Evolutionary conservation across 1,284 basidiomycete species (phyloP).

Genomic region (Fomitiporia mediterranea): DNA sequence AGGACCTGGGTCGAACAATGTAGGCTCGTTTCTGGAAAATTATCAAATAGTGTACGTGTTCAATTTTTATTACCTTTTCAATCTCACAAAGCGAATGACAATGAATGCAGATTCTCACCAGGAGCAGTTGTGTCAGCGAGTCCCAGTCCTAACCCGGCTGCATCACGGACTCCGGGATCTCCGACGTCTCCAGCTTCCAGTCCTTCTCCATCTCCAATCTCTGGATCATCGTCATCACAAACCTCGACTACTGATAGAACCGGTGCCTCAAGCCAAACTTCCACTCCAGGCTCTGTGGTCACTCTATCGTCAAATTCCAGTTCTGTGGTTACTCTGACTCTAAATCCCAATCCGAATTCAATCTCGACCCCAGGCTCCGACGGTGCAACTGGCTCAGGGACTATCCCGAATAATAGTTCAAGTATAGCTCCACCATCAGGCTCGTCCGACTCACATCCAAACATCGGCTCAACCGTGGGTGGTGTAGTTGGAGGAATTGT

Average conservation of each 20-base stretch:
- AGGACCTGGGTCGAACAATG: neutral
- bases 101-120: too few relatives aligned
- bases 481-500: neutral
- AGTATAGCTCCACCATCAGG: neutral
- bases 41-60: neutral
- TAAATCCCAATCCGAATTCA: neutral
- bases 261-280: too few relatives aligned
- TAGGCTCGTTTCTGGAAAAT: neutral
- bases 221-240: too few relatives aligned
- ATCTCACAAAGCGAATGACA: too few relatives aligned
- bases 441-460: neutral
- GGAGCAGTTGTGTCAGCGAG: too few relatives aligned
- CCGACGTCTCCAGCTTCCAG: neutral
- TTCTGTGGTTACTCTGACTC: neutral
- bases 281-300: too few relatives aligned
- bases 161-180: neutral
- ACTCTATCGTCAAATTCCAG: too few relatives aligned
- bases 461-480: neutral
- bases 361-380: neutral
- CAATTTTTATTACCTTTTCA: too few relatives aligned
- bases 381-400: neutral
- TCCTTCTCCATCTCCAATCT: neutral
- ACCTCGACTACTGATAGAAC: too few relatives aligned
- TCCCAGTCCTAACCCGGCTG: too few relatives aligned
- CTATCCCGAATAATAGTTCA: neutral